Conservation (phyloP, 116 monocot genomes). For the Posidonia oceanica region DNA sequence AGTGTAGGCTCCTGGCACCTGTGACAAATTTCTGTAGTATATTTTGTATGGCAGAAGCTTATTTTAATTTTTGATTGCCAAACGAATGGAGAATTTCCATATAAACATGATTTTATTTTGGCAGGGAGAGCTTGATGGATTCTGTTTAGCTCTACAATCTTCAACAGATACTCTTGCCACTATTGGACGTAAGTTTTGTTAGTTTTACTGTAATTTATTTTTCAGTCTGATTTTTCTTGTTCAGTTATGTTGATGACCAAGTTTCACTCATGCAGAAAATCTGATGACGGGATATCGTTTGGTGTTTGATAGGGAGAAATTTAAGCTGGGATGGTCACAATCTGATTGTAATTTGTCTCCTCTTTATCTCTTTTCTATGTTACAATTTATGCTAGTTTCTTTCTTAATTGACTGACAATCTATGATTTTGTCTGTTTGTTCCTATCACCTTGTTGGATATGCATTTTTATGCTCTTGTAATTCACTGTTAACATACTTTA, state of each 20-base stretch:
- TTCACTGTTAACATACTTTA: no score
- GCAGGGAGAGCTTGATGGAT: conserved; percentile 52
- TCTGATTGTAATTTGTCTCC: conserved; percentile 57
- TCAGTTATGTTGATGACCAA: neutral
- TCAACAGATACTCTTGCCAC: conserved; percentile 45
- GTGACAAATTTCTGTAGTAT: no score
- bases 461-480: no score
- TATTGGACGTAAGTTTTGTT: conserved; percentile 71
- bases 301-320: conserved; percentile 83
- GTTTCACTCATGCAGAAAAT: conserved; percentile 54
- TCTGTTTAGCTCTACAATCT: conserved; percentile 78
- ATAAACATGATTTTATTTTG: neutral
- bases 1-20: no score
- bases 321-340: conserved; percentile 77
- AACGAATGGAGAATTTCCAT: no score
- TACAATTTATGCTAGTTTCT: neutral
- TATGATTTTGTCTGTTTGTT: no score
- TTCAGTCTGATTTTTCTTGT: neutral
- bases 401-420: neutral
- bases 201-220: neutral
- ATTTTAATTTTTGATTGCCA: no score
- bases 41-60: no score
- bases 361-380: neutral
- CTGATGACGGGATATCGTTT: conserved; percentile 74
- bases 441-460: no score